phyloP scores from a whole-genome alignment of 108 stramenopile species.

The Pseudonitzschia multiseries region DNA sequence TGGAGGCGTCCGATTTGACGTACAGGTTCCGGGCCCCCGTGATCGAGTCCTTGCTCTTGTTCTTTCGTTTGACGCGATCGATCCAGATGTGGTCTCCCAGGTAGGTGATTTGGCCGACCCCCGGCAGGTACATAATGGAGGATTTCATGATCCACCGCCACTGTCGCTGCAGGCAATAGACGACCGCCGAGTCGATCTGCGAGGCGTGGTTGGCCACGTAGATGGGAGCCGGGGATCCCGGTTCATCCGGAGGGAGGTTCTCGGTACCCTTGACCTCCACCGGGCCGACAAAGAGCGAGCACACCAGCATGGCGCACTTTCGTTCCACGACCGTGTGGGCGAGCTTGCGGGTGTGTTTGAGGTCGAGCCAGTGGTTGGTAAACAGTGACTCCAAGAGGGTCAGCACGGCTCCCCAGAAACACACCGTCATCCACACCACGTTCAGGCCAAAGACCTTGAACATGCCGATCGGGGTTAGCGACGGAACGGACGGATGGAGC shows the following conservation, averaged over 20 bases:
- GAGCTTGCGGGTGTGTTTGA: constrained; percentile 26
- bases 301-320: constrained; percentile 30
- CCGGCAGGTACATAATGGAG: constrained; percentile 64
- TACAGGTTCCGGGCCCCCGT: constrained; percentile 60
- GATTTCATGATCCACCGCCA: constrained; percentile 84
- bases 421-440: constrained; percentile 60
- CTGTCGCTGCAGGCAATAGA: constrained; percentile 53
- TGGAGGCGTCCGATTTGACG: constrained; percentile 59
- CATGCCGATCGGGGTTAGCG: constrained; percentile 49
- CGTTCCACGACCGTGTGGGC: constrained; percentile 41
- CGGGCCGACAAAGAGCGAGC: constrained; percentile 41
- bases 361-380: constrained; percentile 24
- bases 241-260: constrained; percentile 44
- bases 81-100: constrained; percentile 71
- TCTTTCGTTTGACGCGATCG: constrained; percentile 50
- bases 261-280: constrained; percentile 60
- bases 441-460: constrained; percentile 71
- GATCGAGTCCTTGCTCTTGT: constrained; percentile 26
- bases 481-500: constrained; percentile 50
- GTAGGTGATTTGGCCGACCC: constrained; percentile 77
- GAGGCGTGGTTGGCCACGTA: constrained; percentile 81
- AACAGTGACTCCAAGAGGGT: constrained; percentile 43
- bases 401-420: constrained; percentile 49
- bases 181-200: constrained; percentile 70
- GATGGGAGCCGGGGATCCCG: constrained; percentile 60